Conservation (phyloP, 352 stramenopile genomes). For the Phytophthora lateralis region DNA sequence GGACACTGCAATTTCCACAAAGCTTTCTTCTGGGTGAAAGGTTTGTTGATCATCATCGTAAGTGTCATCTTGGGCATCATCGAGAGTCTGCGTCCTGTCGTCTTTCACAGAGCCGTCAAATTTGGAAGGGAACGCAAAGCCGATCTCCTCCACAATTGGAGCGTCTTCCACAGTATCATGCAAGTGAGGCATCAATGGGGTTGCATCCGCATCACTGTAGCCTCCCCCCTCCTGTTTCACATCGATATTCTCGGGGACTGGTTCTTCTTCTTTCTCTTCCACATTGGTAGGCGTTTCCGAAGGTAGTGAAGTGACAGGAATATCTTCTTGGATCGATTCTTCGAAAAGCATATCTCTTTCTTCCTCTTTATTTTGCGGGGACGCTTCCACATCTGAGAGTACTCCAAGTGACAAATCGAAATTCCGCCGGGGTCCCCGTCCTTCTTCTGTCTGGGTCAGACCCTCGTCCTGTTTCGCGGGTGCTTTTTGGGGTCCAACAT, state of each 20-base stretch:
- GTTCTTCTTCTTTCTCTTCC: conserved; percentile 28
- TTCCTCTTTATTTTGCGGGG: conserved; percentile 23
- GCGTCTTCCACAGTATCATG: conserved; percentile 17
- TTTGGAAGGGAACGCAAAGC: conserved; percentile 22
- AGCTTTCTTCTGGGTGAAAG: conserved; percentile 30
- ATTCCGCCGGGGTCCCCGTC: conserved; percentile 2
- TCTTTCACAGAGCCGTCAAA: neutral
- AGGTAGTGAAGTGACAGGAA: conserved; percentile 1
- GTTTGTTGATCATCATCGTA: conserved; percentile 28
- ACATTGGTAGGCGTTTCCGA: neutral
- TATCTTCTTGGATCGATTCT: conserved; percentile 40
- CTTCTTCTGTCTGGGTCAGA: neutral
- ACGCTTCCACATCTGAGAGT: conserved; percentile 15
- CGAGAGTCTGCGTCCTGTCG: neutral
- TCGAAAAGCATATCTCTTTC: conserved; percentile 20
- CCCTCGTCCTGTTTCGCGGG: conserved; percentile 21
- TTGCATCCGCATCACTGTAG: conserved; percentile 7
- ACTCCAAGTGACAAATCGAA: conserved; percentile 1
- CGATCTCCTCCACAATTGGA: conserved; percentile 31
- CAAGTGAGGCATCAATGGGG: neutral
- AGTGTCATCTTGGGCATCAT: conserved; percentile 13
- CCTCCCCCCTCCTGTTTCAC: conserved; percentile 15
- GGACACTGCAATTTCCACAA: conserved; percentile 10
- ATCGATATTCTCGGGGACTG: conserved; percentile 29
- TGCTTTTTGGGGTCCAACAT: conserved; percentile 24